A percentile compares a stretch with the other conserved stretches of the same genome.
Conservation (phyloP, 441 rosid genomes). For the Erysimum pusillum region DNA sequence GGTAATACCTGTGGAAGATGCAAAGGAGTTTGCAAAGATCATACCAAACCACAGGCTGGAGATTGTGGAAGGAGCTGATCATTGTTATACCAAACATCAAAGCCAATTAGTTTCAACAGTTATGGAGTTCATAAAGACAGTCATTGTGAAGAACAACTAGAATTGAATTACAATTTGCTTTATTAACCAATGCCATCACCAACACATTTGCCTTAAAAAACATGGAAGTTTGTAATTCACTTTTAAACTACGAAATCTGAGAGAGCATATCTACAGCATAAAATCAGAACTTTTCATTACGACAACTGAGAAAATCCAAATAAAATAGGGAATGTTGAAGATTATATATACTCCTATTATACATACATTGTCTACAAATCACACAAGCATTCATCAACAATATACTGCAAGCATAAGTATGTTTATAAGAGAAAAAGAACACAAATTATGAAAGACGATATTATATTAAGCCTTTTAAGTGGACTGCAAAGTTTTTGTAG, state of each 20-base stretch:
- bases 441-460: neutral
- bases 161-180: no score
- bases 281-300: neutral
- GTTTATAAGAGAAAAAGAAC: neutral
- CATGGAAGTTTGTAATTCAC: neutral
- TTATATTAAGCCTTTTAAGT: neutral
- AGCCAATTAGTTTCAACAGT: conserved; percentile 54
- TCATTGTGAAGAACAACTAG: conserved; percentile 14
- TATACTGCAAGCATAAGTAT: neutral
- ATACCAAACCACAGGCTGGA: conserved; percentile 63
- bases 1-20: conserved; percentile 58
- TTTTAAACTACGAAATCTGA: neutral
- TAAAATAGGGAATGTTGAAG: neutral
- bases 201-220: no score
- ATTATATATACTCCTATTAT: neutral
- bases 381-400: neutral
- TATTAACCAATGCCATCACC: neutral
- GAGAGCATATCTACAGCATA: no score
- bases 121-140: conserved; percentile 50
- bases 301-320: neutral
- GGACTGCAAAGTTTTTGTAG: neutral
- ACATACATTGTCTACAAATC: neutral
- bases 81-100: conserved; percentile 58
- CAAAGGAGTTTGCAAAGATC: conserved; percentile 61
- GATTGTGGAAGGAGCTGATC: conserved; percentile 60